Evolutionary conservation across 768 basidiomycete genomes (phyloP), one percentile per base, ranked within the genome.

Genomic region (Udeniomyces megalosporus): DNA sequence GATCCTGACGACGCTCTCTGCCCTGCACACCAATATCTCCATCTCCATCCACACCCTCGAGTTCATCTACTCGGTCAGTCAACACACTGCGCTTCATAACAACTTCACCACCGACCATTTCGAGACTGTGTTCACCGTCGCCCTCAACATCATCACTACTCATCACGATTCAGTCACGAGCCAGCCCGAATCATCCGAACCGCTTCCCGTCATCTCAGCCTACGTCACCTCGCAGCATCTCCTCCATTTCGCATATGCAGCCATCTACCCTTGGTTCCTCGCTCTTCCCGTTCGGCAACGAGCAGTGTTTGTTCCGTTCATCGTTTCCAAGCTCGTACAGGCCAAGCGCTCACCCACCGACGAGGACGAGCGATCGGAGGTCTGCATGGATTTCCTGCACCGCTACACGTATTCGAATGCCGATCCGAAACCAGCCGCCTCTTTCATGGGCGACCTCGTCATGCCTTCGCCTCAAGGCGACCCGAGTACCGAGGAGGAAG

Each of bases 1-100:
- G 38, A 88, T 95, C 57, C 76, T 97, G 61, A 84, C 85, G 68
- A 88, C 87, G 72, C 79, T 97, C 31, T 84, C 86, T 7, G 66
- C 66, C 17, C 85, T 97, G 74, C 92, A 96, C 84, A 88, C 88
- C 0, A 90, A 87, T 58, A 82, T 89, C 2, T 83, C 83, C 64
- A 85, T 96, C 80, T 85, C 90, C 6, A 85, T 92, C n/a, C 92
- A 97, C 71, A 92, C 97, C 71, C 82, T 97, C 62, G 87, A 87
- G 65, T 87, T 97, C 72, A 80, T 97, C 26, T 80, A 82, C 47
- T 84, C 95, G 65, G 79, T 95, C 49, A 90, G 88, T 3, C 87
- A 89, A 1, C 79, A 85, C 15, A 84, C 81, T 1, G 74, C 79
- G 6, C 76, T 97, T 6, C 86, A 90, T 72, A 82, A 83, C 60